phyloP scores from a whole-genome alignment of 2,329 filamentous ascomycete genomes.

The Macrophomina pseudophaseolina region DNA sequence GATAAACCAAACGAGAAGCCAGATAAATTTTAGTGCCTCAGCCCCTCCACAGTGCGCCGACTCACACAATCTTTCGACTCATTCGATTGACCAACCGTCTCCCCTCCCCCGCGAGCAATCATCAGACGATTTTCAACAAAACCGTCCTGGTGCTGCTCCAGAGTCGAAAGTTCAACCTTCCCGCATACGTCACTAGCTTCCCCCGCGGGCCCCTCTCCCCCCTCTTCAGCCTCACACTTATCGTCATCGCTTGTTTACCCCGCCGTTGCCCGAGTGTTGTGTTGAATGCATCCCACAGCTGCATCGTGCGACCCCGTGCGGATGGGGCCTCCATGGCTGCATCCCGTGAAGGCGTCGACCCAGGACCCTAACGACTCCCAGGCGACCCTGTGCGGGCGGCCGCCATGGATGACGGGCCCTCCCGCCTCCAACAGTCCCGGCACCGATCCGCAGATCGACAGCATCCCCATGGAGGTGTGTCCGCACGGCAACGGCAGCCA shows the following conservation, averaged over 20 bases:
- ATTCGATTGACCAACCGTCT: background rate
- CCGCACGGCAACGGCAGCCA: slow-evolving; percentile 23
- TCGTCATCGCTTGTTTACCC: background rate
- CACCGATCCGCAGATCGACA: slow-evolving; percentile 14
- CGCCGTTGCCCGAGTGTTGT: background rate
- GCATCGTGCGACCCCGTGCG: slow-evolving; percentile 18
- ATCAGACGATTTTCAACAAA: slow-evolving; percentile 24
- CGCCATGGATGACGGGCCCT: slow-evolving; percentile 15
- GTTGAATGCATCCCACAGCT: slow-evolving; percentile 17
- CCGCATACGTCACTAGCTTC: slow-evolving; percentile 21
- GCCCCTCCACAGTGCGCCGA: background rate
- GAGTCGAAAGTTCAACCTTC: slow-evolving; percentile 21
- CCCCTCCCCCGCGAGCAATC: background rate
- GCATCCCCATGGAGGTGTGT: background rate
- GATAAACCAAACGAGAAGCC: background rate
- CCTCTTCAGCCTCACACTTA: background rate
- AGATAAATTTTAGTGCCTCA: slow-evolving; percentile 16
- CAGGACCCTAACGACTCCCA: slow-evolving; percentile 1
- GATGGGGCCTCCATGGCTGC: slow-evolving; percentile 25
- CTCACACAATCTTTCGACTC: slow-evolving; percentile 4
- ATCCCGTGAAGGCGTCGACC: slow-evolving; percentile 13
- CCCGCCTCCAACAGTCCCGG: slow-evolving; percentile 5
- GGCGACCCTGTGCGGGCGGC: slow-evolving; percentile 5
- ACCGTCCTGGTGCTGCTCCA: background rate
- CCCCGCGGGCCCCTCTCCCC: background rate